These are phyloP conservation scores for Tuctoria greenei DNA, from an alignment of 176 grass and related monocot genomes.

Conservation along the genomic window DNA sequence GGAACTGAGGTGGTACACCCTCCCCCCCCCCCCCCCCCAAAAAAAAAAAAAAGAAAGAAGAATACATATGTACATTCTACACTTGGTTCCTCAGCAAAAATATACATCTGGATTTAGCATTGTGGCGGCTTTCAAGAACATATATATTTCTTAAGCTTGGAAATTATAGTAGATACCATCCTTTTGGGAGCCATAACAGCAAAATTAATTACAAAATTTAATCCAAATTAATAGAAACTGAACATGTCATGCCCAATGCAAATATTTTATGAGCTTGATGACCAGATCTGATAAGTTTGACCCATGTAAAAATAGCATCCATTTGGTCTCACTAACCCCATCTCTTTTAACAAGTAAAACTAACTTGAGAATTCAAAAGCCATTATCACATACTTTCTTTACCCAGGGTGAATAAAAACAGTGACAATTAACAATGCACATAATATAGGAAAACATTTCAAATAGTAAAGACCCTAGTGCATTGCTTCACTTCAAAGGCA, in stretches of 20 bases:
- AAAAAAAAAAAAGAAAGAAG: too few relatives aligned
- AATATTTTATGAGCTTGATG: not conserved
- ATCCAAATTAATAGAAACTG: not conserved
- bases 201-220: not conserved
- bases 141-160: not conserved
- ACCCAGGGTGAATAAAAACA: slow-evolving; percentile 2
- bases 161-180: not conserved
- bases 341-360: slow-evolving; percentile 7
- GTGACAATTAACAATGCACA: not conserved
- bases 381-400: not conserved
- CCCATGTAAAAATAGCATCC: slow-evolving; percentile 5
- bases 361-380: not conserved
- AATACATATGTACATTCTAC: not conserved
- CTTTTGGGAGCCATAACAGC: not conserved
- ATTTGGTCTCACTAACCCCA: slow-evolving; percentile 23
- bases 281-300: slow-evolving; percentile 15
- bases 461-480: not conserved
- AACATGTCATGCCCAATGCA: slow-evolving; percentile 1
- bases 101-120: not conserved
- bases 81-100: not conserved
- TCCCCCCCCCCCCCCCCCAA: too few relatives aligned
- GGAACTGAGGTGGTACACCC: too few relatives aligned
- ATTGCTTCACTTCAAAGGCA: slow-evolving; percentile 24
- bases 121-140: not conserved
- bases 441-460: slow-evolving; percentile 20